These are phyloP conservation scores for Pseudofabraea citricarpa DNA, from an alignment of 2,329 filamentous ascomycete species.

Conservation along the genomic window DNA sequence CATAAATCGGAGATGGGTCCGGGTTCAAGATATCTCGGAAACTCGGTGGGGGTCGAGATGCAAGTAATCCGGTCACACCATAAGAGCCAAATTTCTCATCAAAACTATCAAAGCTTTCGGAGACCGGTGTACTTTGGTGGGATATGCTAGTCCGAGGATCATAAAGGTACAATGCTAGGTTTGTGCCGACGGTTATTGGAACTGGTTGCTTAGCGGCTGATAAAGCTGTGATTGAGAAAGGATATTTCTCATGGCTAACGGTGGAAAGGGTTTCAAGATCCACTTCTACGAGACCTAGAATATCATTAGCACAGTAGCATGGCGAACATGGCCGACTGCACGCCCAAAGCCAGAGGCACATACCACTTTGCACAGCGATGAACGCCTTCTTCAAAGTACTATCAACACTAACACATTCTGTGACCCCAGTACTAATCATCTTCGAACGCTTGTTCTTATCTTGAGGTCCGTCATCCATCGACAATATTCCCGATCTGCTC, in stretches of 20 bases:
- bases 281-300: slow-evolving; percentile 66
- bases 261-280: slow-evolving; percentile 71
- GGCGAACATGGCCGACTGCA: too few species aligned
- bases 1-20: slow-evolving; percentile 53
- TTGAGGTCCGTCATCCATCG: slow-evolving; percentile 42
- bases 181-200: slow-evolving; percentile 81
- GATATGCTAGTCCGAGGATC: slow-evolving; percentile 54
- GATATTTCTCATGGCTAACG: slow-evolving; percentile 66
- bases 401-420: slow-evolving; percentile 81
- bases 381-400: slow-evolving; percentile 63
- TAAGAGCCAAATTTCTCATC: slow-evolving; percentile 19
- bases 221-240: slow-evolving; percentile 78
- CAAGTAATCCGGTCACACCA: slow-evolving; percentile 5
- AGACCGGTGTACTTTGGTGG: slow-evolving; percentile 14
- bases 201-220: slow-evolving; percentile 62
- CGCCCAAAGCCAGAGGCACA: slow-evolving; percentile 29
- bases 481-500: slow-evolving; percentile 64
- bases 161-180: slow-evolving; percentile 74
- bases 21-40: slow-evolving; percentile 31
- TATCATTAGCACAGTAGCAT: too few species aligned
- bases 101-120: slow-evolving; percentile 20
- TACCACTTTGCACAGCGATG: slow-evolving; percentile 71
- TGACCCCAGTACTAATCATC: slow-evolving; percentile 66
- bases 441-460: slow-evolving; percentile 46
- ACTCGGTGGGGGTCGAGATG: slow-evolving; percentile 12